phyloP scores from a whole-genome alignment of 2,329 filamentous ascomycete genomes.

The Macrophomina pseudophaseolina region DNA sequence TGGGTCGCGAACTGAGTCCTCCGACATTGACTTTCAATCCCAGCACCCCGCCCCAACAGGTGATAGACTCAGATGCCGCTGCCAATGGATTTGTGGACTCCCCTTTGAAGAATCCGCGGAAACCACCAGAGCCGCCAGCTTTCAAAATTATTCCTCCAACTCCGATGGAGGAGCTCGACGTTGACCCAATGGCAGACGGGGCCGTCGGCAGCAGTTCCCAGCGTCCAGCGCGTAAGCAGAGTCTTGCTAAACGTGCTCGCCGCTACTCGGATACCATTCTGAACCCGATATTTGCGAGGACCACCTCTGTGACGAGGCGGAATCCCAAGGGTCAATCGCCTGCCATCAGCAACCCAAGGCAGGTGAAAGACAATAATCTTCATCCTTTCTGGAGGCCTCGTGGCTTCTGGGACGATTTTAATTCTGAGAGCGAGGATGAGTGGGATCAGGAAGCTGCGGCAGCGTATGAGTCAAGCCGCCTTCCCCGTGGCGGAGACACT shows the following conservation, averaged over 20 bases:
- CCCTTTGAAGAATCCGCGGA: slow-evolving; percentile 63
- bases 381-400: slow-evolving; percentile 68
- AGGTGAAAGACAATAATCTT: slow-evolving; percentile 52
- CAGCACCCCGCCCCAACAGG: slow-evolving; percentile 43
- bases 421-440: slow-evolving; percentile 45
- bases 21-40: slow-evolving; percentile 40
- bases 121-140: slow-evolving; percentile 61
- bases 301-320: neutral
- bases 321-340: slow-evolving; percentile 32
- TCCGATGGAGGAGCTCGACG: slow-evolving; percentile 53
- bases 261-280: slow-evolving; percentile 54
- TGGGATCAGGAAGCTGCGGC: slow-evolving; percentile 34
- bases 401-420: slow-evolving; percentile 66
- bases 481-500: slow-evolving; percentile 54
- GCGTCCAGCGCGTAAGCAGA: slow-evolving; percentile 44
- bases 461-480: slow-evolving; percentile 26
- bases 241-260: slow-evolving; percentile 50
- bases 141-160: slow-evolving; percentile 62
- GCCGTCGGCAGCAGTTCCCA: slow-evolving; percentile 31
- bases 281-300: slow-evolving; percentile 45
- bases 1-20: slow-evolving; percentile 24
- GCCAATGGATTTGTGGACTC: slow-evolving; percentile 52
- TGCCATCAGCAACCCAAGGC: slow-evolving; percentile 30
- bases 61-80: slow-evolving; percentile 22
- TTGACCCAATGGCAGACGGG: slow-evolving; percentile 36